phyloP scores from a whole-genome alignment of 345 rosid species.

The Rubroshorea leprosula region DNA sequence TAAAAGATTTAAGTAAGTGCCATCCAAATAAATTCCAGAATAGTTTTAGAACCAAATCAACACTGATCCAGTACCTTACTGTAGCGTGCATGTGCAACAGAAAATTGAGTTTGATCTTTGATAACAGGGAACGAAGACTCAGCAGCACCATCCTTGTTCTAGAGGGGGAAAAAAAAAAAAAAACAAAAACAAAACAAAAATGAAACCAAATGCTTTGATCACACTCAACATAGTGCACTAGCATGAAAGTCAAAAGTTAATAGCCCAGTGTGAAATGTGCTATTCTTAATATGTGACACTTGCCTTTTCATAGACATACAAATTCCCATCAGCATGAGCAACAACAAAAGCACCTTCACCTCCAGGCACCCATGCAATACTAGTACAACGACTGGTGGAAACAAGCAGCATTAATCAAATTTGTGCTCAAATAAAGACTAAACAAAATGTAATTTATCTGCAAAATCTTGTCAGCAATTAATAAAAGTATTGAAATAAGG shows the following conservation, averaged over 20 bases:
- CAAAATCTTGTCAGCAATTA: constrained; percentile 3
- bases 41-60: constrained; percentile 2
- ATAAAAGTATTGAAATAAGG: neutral
- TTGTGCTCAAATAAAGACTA: neutral
- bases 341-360: constrained; percentile 91
- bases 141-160: constrained; percentile 91
- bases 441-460: neutral
- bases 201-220: neutral
- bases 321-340: constrained; percentile 97
- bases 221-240: constrained; percentile 9
- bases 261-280: neutral
- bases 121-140: constrained; percentile 91
- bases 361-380: constrained; percentile 95
- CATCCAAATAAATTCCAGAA: constrained; percentile 4
- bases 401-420: constrained; percentile 9
- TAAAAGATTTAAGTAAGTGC: neutral
- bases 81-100: constrained; percentile 85
- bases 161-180: constrained; percentile 9
- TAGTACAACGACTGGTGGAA: constrained; percentile 77
- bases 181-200: constrained; percentile 2
- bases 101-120: constrained; percentile 82
- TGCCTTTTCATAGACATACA: constrained; percentile 96
- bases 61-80: constrained; percentile 58
- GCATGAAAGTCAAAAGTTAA: constrained; percentile 8
- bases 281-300: constrained; percentile 27